Base-by-base conservation (phyloP, 176 grass and related monocot genomes). In the Dendrocalamus sinicus region DNA sequence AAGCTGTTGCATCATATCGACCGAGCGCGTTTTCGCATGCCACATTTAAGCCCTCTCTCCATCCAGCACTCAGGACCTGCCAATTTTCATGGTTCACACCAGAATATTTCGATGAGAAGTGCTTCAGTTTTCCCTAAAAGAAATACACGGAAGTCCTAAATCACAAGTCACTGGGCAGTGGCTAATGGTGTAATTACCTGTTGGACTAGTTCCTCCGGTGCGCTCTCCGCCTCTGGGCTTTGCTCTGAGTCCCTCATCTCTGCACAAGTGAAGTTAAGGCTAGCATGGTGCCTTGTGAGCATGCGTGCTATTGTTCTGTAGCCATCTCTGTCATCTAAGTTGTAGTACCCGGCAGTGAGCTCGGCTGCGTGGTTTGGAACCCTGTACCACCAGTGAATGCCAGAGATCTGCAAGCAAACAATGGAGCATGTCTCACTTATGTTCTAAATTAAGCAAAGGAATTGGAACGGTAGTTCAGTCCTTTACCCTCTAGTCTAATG, bases 381-480 rank as follows among this genome's bases (percentile, higher is more conserved):
- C 37, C 11, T 87, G 44, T 98, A 98, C 93, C 93, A 95, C 96
- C 96, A 95, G 75, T 95, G 96, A 57, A 98, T 94, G 22, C 96
- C 93, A 32, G 96, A 88, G 62, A 98, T 52, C 93, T 95, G 85
- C 24, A 65, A 37, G 60, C 26, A 61, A 79, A 68, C 76, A 30
- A 57, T 50, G 6, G 67, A 67, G 41, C 37, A 61, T 90, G 14
- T 83, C 39, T 51, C 51, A 12, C 71, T 59, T 73, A n/a, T 46
- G 7, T 83, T 90, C 11, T 32, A 71, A 35, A 64, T 77, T 78
- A 73, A 86, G 72, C 19, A 23, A 64, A 66, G 40, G 12, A 72
- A 61, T 10, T 45, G 44, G 9, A 45, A 45, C 9, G 47, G 3
- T 6, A 2, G 76, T 46, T 58, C 46, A 71, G 40, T 55, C 35